These are phyloP conservation scores for Lactarius psammicola DNA, from an alignment of 768 basidiomycete species.

Conservation along the genomic window DNA sequence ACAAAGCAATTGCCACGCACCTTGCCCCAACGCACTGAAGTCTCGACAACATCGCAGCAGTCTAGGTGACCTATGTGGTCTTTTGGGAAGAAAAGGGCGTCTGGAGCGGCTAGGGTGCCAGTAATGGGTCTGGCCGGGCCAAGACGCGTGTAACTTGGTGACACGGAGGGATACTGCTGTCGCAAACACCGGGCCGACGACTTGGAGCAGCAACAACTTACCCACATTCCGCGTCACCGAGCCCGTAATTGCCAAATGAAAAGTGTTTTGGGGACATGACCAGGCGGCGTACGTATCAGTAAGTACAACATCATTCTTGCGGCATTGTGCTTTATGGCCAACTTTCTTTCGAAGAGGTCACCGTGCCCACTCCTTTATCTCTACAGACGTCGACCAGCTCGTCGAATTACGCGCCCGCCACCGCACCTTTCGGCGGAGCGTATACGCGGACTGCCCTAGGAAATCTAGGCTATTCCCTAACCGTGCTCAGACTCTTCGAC, in stretches of 20 bases:
- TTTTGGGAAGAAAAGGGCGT: slow-evolving; percentile 1
- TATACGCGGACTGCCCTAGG: slow-evolving; percentile 75
- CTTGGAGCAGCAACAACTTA: neutral
- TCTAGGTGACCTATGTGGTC: slow-evolving; percentile 1
- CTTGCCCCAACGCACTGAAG: slow-evolving; percentile 20
- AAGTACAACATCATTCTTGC: neutral
- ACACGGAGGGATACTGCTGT: neutral
- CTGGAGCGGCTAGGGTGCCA: neutral
- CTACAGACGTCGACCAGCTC: slow-evolving; percentile 38
- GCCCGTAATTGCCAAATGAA: too few relatives aligned
- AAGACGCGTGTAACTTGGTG: neutral
- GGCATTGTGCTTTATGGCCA: neutral
- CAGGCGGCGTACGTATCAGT: slow-evolving; percentile 16
- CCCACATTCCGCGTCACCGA: neutral
- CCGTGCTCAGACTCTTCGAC: slow-evolving; percentile 80
- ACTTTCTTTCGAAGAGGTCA: slow-evolving; percentile 34
- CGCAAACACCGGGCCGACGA: neutral
- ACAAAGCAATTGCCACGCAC: neutral
- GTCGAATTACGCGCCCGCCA: slow-evolving; percentile 77
- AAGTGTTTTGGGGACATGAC: neutral
- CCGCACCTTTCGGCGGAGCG: slow-evolving; percentile 80
- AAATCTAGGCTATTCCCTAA: slow-evolving; percentile 68
- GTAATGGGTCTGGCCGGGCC: neutral
- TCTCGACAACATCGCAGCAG: slow-evolving; percentile 19
- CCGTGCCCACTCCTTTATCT: slow-evolving; percentile 36